These are phyloP conservation scores for Suhomyces ambrosiae DNA, from an alignment of 1,139 yeast species.

Conservation along the genomic window DNA sequence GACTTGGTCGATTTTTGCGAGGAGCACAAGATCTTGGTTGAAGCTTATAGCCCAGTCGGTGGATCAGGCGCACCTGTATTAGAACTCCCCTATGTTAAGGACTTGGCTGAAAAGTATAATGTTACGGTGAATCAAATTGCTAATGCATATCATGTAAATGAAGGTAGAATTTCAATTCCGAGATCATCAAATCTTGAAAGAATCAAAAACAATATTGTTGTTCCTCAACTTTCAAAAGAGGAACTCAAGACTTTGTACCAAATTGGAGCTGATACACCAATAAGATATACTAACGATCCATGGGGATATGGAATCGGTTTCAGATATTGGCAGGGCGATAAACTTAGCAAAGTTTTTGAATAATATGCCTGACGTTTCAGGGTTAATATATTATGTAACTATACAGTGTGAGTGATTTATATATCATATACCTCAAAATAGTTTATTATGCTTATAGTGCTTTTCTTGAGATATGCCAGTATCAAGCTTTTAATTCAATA, in stretches of 20 bases:
- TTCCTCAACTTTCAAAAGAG: conserved; percentile 44
- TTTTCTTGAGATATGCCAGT: too few species aligned
- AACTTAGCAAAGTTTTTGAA: conserved; percentile 16
- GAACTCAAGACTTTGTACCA: conserved; percentile 46
- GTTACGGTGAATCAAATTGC: conserved; percentile 38
- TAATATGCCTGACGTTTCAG: too few species aligned
- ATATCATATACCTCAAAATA: too few species aligned
- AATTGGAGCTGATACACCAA: conserved; percentile 48
- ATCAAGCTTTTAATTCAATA: background rate
- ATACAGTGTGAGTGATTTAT: too few species aligned
- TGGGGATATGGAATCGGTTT: conserved; percentile 45
- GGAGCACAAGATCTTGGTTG: conserved; percentile 28
- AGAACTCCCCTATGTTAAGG: conserved; percentile 32
- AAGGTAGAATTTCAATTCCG: conserved; percentile 37
- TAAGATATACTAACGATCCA: conserved; percentile 34
- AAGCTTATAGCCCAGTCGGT: conserved; percentile 42
- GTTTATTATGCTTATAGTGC: too few species aligned
- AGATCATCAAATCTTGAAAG: conserved; percentile 43
- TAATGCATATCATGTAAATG: conserved; percentile 40
- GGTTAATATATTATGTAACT: too few species aligned
- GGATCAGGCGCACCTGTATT: conserved; percentile 40
- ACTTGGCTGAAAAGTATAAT: conserved; percentile 34
- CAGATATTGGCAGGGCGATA: conserved; percentile 40
- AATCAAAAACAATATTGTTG: conserved; percentile 30
- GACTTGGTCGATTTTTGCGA: conserved; percentile 34